Percentiles rank a stretch among this genome's conserved stretches.
These are phyloP conservation scores for Phascolomyces articulosus DNA, from an alignment of 371 early-diverging fungal genomes.

Conservation along the genomic window DNA sequence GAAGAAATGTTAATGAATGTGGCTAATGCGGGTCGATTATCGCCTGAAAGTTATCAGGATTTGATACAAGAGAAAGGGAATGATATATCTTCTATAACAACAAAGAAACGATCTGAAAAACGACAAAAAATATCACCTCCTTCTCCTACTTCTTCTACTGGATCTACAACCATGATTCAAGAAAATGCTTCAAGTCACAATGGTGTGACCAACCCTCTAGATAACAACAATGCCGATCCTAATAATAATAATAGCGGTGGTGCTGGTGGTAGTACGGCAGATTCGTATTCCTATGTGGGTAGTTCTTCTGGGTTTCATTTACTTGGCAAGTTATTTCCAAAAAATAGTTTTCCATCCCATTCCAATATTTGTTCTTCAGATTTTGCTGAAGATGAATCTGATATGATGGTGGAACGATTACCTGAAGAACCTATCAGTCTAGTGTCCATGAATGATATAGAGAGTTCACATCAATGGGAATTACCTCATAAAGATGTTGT, in stretches of 20 bases:
- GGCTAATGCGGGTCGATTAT: slow-evolving; percentile 36
- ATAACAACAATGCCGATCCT: background rate
- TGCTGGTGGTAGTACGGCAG: background rate
- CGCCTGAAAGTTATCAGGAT: slow-evolving; percentile 8
- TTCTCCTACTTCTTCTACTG: background rate
- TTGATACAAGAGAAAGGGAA: background rate
- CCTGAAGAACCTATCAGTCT: background rate
- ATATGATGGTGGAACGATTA: slow-evolving; percentile 24
- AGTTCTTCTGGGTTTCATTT: slow-evolving; percentile 47
- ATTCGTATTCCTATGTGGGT: slow-evolving; percentile 29
- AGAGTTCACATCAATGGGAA: slow-evolving; percentile 21
- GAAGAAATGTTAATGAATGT: slow-evolving; percentile 24
- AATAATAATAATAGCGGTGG: background rate
- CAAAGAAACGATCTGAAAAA: background rate
- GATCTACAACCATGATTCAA: background rate
- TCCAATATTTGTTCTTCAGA: background rate
- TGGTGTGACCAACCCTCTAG: too few relatives aligned
- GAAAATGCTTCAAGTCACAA: background rate
- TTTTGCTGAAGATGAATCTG: slow-evolving; percentile 26
- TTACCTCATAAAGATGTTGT: slow-evolving; percentile 34
- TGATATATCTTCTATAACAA: background rate
- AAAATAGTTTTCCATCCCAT: slow-evolving; percentile 2
- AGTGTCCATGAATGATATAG: background rate
- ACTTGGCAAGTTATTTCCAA: slow-evolving; percentile 27
- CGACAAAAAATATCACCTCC: background rate